Base-by-base conservation (phyloP, 768 basidiomycete species). In the Kwoniella sp. region DNA sequence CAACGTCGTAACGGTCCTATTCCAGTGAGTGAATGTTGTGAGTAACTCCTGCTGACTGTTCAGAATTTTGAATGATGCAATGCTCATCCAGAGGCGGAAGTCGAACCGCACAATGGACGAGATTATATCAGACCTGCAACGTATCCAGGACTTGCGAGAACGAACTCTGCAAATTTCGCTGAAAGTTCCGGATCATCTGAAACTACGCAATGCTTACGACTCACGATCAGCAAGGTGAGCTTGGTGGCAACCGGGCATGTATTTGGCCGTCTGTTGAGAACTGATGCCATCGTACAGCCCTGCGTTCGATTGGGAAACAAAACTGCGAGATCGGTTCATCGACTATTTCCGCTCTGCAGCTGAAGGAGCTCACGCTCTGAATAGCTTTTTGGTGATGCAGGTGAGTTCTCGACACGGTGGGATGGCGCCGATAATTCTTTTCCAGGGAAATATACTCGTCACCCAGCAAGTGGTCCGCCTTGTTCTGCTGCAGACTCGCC, bases 401-500 rank as follows among this genome's bases (percentile, higher is more conserved):
- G 69, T 70, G 27, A 55, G 69, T 46, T 19, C 19, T 17, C 29
- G 27, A 24, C 33, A 13, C 13, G 33, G 13, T 6, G 7, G 13
- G 33, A 33, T 6, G 33, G 33, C 33, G 33, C 5, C 9, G 33
- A 10, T 22, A n/a, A 22, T 3, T 19, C 50, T 54, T 9, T 49
- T n/a, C 30, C 55, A 70, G 67, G 71, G 74, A 5, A 79, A 79
- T 53, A 76, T 79, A 24, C 64, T 77, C 15, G 77, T 79, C 9
- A 77, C 75, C 6, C 73, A 77, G 53, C 70, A 73, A 29, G 63
- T 78, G 24, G 72, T 75, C 37, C 64, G 77, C 25, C 66, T 78
- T 19, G 77, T 74, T 13, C 67, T 78, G 21, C 70, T 75, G 3
- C 75, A 78, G 52, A 68, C 74, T 4, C 63, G 68, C 27, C 68